These are phyloP conservation scores for Passalora sequoiae DNA, from an alignment of 2,329 filamentous ascomycete species.

Conservation along the genomic window DNA sequence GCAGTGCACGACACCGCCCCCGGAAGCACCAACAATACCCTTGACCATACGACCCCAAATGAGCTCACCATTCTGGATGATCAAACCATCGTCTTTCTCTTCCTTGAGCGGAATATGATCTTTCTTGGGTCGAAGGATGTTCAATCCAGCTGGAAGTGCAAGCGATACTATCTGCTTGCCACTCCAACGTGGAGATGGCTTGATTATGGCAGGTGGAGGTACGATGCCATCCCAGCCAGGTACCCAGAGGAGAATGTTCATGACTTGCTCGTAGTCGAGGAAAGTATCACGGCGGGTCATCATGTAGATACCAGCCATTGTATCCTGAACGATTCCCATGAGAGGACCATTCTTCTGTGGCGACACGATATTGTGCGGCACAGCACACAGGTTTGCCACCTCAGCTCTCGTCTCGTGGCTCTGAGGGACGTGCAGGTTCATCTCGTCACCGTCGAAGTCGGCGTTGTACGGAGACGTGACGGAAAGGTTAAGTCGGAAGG, in stretches of 20 bases:
- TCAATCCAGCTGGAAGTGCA: slow-evolving; percentile 82
- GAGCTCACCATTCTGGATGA: slow-evolving; percentile 81
- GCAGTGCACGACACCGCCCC: slow-evolving; percentile 88
- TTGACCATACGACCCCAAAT: slow-evolving; percentile 89
- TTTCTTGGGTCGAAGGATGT: slow-evolving; percentile 49
- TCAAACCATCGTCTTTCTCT: slow-evolving; percentile 57
- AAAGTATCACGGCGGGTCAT: slow-evolving; percentile 90
- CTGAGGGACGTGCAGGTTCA: slow-evolving; percentile 99
- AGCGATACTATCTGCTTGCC: slow-evolving; percentile 97
- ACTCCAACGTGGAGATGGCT: slow-evolving; percentile 89
- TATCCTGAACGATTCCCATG: slow-evolving; percentile 99
- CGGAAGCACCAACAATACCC: slow-evolving; percentile 85
- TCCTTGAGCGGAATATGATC: slow-evolving; percentile 29
- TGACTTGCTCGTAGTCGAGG: slow-evolving; percentile 81
- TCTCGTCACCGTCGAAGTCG: slow-evolving; percentile 99
- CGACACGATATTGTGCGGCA: slow-evolving; percentile 97
- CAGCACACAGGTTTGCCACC: slow-evolving; percentile 88
- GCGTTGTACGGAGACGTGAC: slow-evolving; percentile 99
- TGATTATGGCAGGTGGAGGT: slow-evolving; percentile 86
- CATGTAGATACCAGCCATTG: slow-evolving; percentile 93
- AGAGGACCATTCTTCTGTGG: slow-evolving; percentile 93
- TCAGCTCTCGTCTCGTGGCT: slow-evolving; percentile 95
- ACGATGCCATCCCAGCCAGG: slow-evolving; percentile 96
- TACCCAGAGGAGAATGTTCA: slow-evolving; percentile 97
- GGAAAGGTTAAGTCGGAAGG: slow-evolving; percentile 93